Conservation (phyloP, 2,329 filamentous ascomycete genomes). For the Penicillium sp. region DNA sequence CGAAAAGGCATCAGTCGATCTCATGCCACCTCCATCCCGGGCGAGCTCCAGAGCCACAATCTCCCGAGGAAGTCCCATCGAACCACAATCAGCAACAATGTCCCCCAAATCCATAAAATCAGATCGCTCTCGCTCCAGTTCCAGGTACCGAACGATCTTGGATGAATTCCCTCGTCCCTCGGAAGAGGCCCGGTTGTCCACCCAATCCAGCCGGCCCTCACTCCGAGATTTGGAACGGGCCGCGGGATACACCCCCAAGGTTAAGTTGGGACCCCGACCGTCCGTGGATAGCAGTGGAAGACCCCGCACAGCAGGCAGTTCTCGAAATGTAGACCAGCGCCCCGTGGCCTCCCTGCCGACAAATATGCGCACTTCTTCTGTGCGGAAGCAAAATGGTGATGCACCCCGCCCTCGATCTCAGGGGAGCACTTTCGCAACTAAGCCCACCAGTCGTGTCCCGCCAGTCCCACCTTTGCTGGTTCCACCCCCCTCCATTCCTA, state of each 20-base stretch:
- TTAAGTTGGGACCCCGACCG: slow-evolving; percentile 84
- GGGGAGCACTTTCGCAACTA: slow-evolving; percentile 35
- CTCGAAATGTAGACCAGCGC: slow-evolving; percentile 54
- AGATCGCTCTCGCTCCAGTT: slow-evolving; percentile 24
- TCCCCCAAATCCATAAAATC: slow-evolving; percentile 22
- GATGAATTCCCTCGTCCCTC: slow-evolving; percentile 40
- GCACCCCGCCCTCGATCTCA: slow-evolving; percentile 48
- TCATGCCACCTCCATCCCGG: slow-evolving; percentile 20
- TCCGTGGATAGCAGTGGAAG: slow-evolving; percentile 64
- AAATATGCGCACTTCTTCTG: slow-evolving; percentile 66
- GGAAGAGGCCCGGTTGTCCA: slow-evolving; percentile 40
- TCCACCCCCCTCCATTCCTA: slow-evolving; percentile 38
- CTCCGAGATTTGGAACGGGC: slow-evolving; percentile 46
- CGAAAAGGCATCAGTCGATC: slow-evolving; percentile 17
- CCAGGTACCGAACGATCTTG: slow-evolving; percentile 29
- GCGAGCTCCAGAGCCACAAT: slow-evolving; percentile 22
- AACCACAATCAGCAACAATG: slow-evolving; percentile 17
- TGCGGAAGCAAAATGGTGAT: slow-evolving; percentile 50
- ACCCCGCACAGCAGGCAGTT: slow-evolving; percentile 57
- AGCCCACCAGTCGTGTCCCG: slow-evolving; percentile 33
- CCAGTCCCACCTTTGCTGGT: slow-evolving; percentile 43
- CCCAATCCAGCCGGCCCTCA: slow-evolving; percentile 47
- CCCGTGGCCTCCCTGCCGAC: slow-evolving; percentile 78
- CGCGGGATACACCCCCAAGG: slow-evolving; percentile 57
- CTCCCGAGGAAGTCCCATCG: slow-evolving; percentile 18